Percentiles rank a stretch among this genome's conserved stretches.
Conservation (phyloP, 805 yeast genomes). For the Nakazawaea pomicola region DNA sequence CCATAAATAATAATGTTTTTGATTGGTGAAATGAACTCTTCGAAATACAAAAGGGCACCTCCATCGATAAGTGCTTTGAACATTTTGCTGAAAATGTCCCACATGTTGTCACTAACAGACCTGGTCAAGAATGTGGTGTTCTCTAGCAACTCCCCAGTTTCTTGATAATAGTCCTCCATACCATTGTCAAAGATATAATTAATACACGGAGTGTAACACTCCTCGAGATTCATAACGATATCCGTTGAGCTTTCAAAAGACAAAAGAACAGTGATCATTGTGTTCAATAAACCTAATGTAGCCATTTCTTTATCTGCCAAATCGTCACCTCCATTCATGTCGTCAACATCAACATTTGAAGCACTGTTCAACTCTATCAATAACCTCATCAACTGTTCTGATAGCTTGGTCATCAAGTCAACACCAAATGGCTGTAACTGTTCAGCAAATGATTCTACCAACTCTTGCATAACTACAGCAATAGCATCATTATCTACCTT, state of each 20-base stretch:
- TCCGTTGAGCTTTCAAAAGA: constrained; percentile 81
- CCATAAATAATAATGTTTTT: constrained; percentile 68
- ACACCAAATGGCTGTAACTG: constrained; percentile 91
- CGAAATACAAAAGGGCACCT: constrained; percentile 61
- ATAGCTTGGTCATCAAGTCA: constrained; percentile 51
- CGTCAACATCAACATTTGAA: constrained; percentile 46
- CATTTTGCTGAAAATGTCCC: constrained; percentile 62
- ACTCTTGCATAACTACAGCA: constrained; percentile 90
- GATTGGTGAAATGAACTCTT: constrained; percentile 69
- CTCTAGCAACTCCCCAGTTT: constrained; percentile 76
- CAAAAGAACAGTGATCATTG: constrained; percentile 80
- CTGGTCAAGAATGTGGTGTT: constrained; percentile 63
- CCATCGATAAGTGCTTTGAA: constrained; percentile 31
- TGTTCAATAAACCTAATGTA: constrained; percentile 79
- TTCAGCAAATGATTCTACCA: constrained; percentile 82
- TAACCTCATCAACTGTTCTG: constrained; percentile 69
- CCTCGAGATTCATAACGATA: constrained; percentile 64
- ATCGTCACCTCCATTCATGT: constrained; percentile 31
- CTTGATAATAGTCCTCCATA: constrained; percentile 78
- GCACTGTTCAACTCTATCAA: constrained; percentile 70
- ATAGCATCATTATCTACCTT: constrained; percentile 83
- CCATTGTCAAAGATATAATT: constrained; percentile 58
- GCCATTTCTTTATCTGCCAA: constrained; percentile 76
- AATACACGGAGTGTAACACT: constrained; percentile 68
- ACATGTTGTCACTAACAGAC: constrained; percentile 61